Base-by-base conservation (phyloP, 371 early-diverging fungal species). In the Mucor ambiguus region DNA sequence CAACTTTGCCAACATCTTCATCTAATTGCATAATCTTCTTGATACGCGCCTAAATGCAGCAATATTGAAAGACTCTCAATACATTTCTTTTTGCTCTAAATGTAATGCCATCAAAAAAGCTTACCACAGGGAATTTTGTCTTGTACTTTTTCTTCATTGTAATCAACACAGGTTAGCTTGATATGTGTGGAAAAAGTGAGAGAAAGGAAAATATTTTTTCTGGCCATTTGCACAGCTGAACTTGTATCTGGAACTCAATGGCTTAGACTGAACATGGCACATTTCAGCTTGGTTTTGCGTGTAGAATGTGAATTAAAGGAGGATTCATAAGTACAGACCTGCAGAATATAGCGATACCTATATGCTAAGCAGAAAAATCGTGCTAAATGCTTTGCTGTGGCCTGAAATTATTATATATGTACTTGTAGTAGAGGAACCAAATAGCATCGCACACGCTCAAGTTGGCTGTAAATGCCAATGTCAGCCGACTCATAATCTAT, bases 11-110 rank as follows among this genome's bases (percentile, higher is more conserved):
- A n/a, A 99, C 97, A 76, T 99, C 99, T 68, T 99, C 99, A 84
- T 99, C 98, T 76, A 92, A 85, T 73, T 99, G 98, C 98, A 99
- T 99, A 70, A 99, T 98, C 88, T 98, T 98, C 77, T 99, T 99
- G 78, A 99, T 98, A 59, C 99, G 91, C 20, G 99, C 98, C 96
- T 97, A 84, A 14, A 14, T 16, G 14, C 14, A 52, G 26, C 14
- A 4, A 28, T 26, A 10, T 11, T 1, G 14, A 52, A 52, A 16
- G 28, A 28, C 18, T 3, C 28, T 52, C 14, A 28, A 52, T 28
- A 52, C 52, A 12, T 11, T 4, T 28, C 28, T 52, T 24, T 16
- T 12, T 12, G 16, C 28, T 52, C 14, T 3, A 11, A 10, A 22
- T 44, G n/a, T 0, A 44, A 8, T 26, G 1, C 8, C 28, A 41